Base-by-base conservation (phyloP, 345 rosid genomes). In the Tarenaya hassleriana region DNA sequence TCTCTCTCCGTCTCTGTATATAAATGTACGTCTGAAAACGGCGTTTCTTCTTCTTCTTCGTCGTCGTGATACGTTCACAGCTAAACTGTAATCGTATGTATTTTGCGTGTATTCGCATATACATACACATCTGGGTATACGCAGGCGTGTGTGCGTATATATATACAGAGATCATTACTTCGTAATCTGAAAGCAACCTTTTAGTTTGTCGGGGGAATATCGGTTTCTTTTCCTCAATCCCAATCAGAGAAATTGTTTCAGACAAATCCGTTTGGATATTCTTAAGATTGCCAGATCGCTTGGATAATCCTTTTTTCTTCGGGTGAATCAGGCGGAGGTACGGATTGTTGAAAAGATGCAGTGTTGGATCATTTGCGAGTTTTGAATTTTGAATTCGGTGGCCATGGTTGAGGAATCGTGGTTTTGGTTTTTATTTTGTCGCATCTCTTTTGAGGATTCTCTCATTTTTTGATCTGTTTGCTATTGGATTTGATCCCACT, bases 101-200 rank as follows among this genome's bases (percentile, higher is more conserved):
- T 5, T 39, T 3, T 49, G n/a, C 43, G 52, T 35, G 19, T 35
- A 16, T 39, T 46, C 39, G 47, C 34, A 24, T 24, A 2, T 5
- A 10, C n/a, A 10, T 37, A 37, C 41, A 37, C 41, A 37, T 10
- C 15, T 37, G 11, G 41, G 11, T 37, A 10, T 3, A 37, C 3
- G 15, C n/a, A 37, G 41, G 29, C 5, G 29, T 37, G 20, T 59
- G 55, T 40, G 29, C 5, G 29, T 37, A 14, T 59, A 47, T 40
- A 49, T 17, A 34, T 48, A 52, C 52, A 52, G 68, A 66, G 56
- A 69, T 62, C 67, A 16, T 57, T 62, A 58, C 64, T 63, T 69
- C 47, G 64, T 41, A 69, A 63, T 61, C 70, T 38, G 64, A 64
- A 43, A 69, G 63, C 71, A 51, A 68, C 61, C 58, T 17, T 46